A percentile compares a stretch with the other conserved stretches of the same genome.
Conservation (phyloP, 2,329 filamentous ascomycete species). For the Phialemoniopsis sp. region DNA sequence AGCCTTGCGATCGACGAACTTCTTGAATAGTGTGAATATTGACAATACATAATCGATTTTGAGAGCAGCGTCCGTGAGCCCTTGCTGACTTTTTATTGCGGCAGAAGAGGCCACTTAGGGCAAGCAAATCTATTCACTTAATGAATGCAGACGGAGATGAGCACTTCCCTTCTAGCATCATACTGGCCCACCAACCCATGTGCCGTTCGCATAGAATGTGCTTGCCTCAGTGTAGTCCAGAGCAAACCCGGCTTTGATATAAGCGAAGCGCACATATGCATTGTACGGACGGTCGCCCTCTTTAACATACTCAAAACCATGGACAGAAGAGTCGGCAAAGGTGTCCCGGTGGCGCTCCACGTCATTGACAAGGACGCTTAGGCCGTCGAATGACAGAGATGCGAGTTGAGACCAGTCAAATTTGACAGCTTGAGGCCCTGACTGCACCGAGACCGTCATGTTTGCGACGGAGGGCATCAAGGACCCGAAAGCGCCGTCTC, state of each 20-base stretch:
- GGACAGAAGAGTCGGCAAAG: conserved; percentile 11
- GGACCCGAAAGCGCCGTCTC: conserved; percentile 36
- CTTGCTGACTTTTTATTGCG: no score
- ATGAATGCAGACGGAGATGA: no score
- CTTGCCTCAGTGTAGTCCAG: conserved; percentile 17
- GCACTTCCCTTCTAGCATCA: no score
- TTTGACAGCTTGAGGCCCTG: conserved; percentile 48
- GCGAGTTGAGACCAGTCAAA: conserved; percentile 19
- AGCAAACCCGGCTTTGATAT: conserved; percentile 14
- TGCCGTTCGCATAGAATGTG: conserved; percentile 20
- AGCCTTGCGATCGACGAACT: no score
- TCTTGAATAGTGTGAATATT: no score
- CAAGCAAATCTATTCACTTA: no score
- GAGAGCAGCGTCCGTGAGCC: no score
- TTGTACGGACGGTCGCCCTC: conserved; percentile 9
- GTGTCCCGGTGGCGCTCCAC: conserved; percentile 19
- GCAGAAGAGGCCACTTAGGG: no score
- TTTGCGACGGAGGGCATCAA: conserved; percentile 35
- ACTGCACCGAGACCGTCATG: conserved; percentile 8
- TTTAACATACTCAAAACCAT: conserved; percentile 16
- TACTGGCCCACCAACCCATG: conserved; percentile 7
- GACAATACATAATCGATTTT: no score
- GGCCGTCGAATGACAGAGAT: conserved; percentile 14
- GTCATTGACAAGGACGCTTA: conserved; percentile 22
- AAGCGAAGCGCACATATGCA: conserved; percentile 20